phyloP scores from a whole-genome alignment of 495 filamentous ascomycete genomes.

The Penicillium turbatum region DNA sequence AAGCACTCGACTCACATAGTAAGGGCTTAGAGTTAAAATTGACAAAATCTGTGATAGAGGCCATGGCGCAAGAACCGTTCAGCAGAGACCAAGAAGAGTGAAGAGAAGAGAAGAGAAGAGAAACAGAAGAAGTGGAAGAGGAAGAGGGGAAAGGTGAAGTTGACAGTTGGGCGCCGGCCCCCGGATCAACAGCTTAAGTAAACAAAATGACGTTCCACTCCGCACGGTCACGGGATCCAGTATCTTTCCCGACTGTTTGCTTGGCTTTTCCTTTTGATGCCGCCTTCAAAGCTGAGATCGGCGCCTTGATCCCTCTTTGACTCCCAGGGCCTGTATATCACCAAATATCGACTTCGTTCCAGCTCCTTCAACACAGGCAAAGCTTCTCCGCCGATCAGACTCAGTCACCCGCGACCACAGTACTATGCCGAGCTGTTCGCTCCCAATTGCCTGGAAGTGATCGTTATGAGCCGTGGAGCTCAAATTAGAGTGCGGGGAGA shows the following conservation, averaged over 20 bases:
- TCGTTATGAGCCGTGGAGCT: conserved; percentile 34
- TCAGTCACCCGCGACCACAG: conserved; percentile 5
- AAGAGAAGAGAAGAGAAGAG: conserved; percentile 14
- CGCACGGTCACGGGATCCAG: conserved; percentile 19
- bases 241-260: neutral
- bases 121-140: conserved; percentile 1
- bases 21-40: conserved; percentile 45
- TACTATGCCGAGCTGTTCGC: conserved; percentile 15
- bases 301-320: neutral
- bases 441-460: conserved; percentile 22
- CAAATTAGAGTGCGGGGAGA: conserved; percentile 32
- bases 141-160: neutral
- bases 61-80: conserved; percentile 25
- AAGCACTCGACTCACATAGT: conserved; percentile 34
- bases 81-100: conserved; percentile 1
- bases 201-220: conserved; percentile 28
- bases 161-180: neutral
- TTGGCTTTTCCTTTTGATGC: neutral
- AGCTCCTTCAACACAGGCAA: neutral
- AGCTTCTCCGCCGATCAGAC: neutral
- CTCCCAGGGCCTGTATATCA: neutral
- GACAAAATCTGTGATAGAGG: conserved; percentile 37
- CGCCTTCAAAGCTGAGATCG: neutral
- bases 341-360: neutral
- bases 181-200: conserved; percentile 25